phyloP scores from a whole-genome alignment of 73 alveolate species.

The Symbiodinium natans region DNA sequence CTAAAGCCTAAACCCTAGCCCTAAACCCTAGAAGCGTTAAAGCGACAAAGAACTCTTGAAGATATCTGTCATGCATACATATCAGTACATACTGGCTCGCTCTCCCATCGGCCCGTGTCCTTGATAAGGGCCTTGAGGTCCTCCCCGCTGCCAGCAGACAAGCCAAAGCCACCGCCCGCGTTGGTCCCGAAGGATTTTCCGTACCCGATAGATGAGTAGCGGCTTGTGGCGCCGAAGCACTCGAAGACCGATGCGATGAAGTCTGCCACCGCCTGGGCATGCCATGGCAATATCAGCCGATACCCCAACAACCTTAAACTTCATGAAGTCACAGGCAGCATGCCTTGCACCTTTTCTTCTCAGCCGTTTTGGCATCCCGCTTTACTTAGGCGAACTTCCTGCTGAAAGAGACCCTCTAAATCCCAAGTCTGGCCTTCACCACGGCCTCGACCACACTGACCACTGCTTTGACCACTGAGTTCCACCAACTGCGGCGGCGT shows the following conservation, averaged over 20 bases:
- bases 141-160: not conserved
- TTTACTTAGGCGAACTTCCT: no score
- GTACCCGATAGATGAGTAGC: not conserved
- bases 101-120: no score
- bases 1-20: no score
- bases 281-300: not conserved
- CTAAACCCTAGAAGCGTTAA: no score
- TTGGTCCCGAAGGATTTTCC: conserved; percentile 8
- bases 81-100: no score
- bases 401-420: not conserved
- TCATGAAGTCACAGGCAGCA: no score
- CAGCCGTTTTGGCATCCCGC: no score
- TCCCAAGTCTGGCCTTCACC: not conserved
- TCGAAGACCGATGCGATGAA: not conserved
- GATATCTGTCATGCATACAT: no score
- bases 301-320: not conserved
- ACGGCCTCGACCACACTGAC: not conserved
- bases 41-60: no score
- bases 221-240: conserved; percentile 11
- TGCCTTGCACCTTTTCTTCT: no score
- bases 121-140: not conserved
- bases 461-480: not conserved
- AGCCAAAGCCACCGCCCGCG: conserved; percentile 16
- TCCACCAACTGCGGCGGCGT: conserved; percentile 14
- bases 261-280: conserved; percentile 24